Conservation (phyloP, 768 basidiomycete species). For the Tylopilus sp. region DNA sequence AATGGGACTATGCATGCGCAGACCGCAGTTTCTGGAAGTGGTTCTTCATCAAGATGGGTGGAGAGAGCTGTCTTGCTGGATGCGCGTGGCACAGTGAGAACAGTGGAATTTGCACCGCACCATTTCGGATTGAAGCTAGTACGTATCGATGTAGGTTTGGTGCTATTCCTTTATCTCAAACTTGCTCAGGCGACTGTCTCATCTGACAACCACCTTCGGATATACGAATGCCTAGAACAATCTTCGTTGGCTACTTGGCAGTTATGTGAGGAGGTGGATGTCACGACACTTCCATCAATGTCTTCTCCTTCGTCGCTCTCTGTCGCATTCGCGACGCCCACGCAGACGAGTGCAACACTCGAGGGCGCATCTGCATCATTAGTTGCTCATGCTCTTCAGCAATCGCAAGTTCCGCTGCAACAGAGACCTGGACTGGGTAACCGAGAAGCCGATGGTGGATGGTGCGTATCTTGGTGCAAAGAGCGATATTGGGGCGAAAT, state of each 20-base stretch:
- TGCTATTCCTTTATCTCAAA: neutral
- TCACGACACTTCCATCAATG: conserved; percentile 48
- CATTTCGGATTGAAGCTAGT: conserved; percentile 89
- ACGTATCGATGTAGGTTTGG: conserved; percentile 23
- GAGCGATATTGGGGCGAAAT: conserved; percentile 95
- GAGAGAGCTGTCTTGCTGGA: conserved; percentile 76
- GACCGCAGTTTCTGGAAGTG: conserved; percentile 18
- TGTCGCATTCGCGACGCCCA: conserved; percentile 65
- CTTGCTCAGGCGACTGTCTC: conserved; percentile 73
- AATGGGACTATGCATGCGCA: conserved; percentile 21
- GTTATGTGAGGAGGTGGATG: conserved; percentile 73
- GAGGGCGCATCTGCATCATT: conserved; percentile 57
- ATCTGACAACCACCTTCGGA: conserved; percentile 80
- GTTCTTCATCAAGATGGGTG: conserved; percentile 54
- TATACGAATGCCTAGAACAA: conserved; percentile 89
- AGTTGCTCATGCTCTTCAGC: conserved; percentile 63
- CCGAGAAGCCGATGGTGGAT: conserved; percentile 86
- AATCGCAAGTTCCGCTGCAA: conserved; percentile 37
- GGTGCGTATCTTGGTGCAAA: conserved; percentile 95
- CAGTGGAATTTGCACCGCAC: conserved; percentile 83
- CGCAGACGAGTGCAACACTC: conserved; percentile 53
- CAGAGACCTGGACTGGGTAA: conserved; percentile 49
- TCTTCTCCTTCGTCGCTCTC: conserved; percentile 47
- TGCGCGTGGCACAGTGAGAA: conserved; percentile 80
- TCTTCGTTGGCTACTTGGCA: conserved; percentile 70